Evolutionary conservation across 129 eudicot species (phyloP).

Genomic region (Chrysanthemum seticuspe): DNA sequence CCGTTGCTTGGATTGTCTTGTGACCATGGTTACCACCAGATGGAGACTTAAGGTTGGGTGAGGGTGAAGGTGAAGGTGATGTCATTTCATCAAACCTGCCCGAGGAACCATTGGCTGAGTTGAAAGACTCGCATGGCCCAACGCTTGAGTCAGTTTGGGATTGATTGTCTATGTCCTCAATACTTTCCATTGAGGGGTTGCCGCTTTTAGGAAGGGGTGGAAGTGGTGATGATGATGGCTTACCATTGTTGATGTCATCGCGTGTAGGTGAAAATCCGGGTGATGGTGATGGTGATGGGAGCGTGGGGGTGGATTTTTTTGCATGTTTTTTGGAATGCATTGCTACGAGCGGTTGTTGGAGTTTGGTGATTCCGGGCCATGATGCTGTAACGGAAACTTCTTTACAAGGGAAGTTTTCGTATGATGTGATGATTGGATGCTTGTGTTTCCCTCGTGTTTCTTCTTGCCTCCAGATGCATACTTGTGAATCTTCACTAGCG

Average conservation of each 20-base stretch:
- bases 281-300: conserved; percentile 28
- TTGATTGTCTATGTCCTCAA: conserved; percentile 42
- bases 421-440: conserved; percentile 29
- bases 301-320: conserved; percentile 32
- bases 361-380: conserved; percentile 61
- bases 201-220: conserved; percentile 74
- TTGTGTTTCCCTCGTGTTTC: conserved; percentile 45
- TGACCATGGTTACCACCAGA: conserved; percentile 42
- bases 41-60: conserved; percentile 16
- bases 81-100: conserved; percentile 25
- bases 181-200: conserved; percentile 26
- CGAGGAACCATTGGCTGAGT: conserved; percentile 31
- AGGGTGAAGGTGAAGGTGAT: conserved; percentile 27
- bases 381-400: conserved; percentile 78
- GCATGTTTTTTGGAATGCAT: conserved; percentile 61
- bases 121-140: conserved; percentile 48
- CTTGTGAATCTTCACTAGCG: conserved; percentile 90
- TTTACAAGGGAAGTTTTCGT: conserved; percentile 73
- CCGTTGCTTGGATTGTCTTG: conserved; percentile 70
- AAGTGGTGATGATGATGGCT: conserved; percentile 37
- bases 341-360: conserved; percentile 57
- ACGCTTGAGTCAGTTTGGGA: conserved; percentile 46
- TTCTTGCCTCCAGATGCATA: conserved; percentile 81
- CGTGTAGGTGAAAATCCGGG: conserved; percentile 22
- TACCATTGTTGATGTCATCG: conserved; percentile 42